Conservation (phyloP, 1,284 basidiomycete species). For the Trametes polyzona region DNA sequence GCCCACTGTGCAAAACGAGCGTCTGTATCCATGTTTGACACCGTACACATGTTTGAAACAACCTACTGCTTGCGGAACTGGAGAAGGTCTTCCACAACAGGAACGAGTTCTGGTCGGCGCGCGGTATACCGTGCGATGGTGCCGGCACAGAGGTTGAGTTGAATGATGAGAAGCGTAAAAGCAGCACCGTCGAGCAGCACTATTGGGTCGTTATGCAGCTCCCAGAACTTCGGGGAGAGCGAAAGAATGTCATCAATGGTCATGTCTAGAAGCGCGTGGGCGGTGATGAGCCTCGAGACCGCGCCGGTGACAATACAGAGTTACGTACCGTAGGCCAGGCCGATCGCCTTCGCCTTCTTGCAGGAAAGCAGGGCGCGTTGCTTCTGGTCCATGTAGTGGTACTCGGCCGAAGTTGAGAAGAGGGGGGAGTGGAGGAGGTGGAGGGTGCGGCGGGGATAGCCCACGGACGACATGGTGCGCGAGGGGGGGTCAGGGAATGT, state of each 20-base stretch:
- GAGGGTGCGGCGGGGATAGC: slow-evolving; percentile 20
- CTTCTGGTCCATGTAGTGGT: slow-evolving; percentile 20
- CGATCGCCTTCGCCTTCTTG: slow-evolving; percentile 32
- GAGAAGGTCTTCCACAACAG: slow-evolving; percentile 28
- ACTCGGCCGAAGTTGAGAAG: slow-evolving; percentile 16
- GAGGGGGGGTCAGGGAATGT: no score
- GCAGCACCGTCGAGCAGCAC: slow-evolving; percentile 42
- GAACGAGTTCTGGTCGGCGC: slow-evolving; percentile 37
- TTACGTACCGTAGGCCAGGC: slow-evolving; percentile 29
- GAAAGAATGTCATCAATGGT: slow-evolving; percentile 40
- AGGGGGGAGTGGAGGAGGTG: slow-evolving; percentile 20
- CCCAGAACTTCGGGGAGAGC: slow-evolving; percentile 44
- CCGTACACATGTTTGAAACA: no score
- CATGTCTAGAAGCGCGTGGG: slow-evolving; percentile 30
- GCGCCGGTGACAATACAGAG: no score
- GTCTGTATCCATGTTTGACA: not conserved
- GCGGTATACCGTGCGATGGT: slow-evolving; percentile 41
- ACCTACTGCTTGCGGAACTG: slow-evolving; percentile 26
- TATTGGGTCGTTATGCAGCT: slow-evolving; percentile 44
- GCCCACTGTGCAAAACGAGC: slow-evolving; percentile 37
- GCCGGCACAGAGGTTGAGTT: slow-evolving; percentile 48
- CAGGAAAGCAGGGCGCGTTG: slow-evolving; percentile 27
- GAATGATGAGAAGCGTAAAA: slow-evolving; percentile 43
- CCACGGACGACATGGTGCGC: slow-evolving; percentile 21
- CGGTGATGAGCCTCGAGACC: no score